A percentile compares a stretch with the other conserved stretches of the same genome.
Evolutionary conservation across 2,329 filamentous ascomycete species (phyloP).

Genomic region (Colletotrichum shisoi): DNA sequence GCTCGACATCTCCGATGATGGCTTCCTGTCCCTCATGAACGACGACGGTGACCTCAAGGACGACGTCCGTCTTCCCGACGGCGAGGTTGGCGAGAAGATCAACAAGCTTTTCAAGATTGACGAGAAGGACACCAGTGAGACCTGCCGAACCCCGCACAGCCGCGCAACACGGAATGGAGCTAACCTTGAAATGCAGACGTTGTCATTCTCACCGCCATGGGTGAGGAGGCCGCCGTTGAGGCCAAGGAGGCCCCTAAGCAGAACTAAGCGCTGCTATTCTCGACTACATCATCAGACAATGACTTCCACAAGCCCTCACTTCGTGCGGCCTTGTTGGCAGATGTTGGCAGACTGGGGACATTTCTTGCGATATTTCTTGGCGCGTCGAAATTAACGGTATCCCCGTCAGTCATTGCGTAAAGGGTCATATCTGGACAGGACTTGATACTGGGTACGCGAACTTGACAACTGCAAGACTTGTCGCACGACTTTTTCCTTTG

Average conservation of each 20-base stretch:
- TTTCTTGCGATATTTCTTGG: conserved; percentile 48
- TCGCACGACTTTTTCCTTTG: conserved; percentile 52
- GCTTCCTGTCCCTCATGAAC: conserved; percentile 92
- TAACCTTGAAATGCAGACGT: conserved; percentile 67
- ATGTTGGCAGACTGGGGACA: conserved; percentile 43
- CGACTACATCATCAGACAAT: conserved; percentile 38
- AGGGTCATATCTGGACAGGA: conserved; percentile 55
- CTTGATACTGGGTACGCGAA: conserved; percentile 52
- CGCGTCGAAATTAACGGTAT: conserved; percentile 50
- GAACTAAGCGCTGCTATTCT: conserved; percentile 37
- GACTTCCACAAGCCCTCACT: conserved; percentile 35
- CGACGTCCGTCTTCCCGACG: conserved; percentile 91
- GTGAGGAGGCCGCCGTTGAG: conserved; percentile 90
- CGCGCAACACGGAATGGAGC: conserved; percentile 27
- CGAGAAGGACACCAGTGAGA: conserved; percentile 94
- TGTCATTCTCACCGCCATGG: conserved; percentile 93
- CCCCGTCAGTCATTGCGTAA: conserved; percentile 54
- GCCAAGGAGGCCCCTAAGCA: conserved; percentile 84
- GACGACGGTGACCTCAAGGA: conserved; percentile 89
- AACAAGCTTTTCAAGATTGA: conserved; percentile 78
- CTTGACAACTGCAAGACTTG: conserved; percentile 45
- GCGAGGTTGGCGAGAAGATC: conserved; percentile 89
- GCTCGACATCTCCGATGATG: conserved; percentile 94
- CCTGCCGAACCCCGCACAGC: not conserved
- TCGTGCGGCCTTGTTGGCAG: conserved; percentile 39